Evolutionary conservation across 805 yeast genomes (phyloP), one percentile per base, ranked within the genome.

Genomic region (Priceomyces carsonii): DNA sequence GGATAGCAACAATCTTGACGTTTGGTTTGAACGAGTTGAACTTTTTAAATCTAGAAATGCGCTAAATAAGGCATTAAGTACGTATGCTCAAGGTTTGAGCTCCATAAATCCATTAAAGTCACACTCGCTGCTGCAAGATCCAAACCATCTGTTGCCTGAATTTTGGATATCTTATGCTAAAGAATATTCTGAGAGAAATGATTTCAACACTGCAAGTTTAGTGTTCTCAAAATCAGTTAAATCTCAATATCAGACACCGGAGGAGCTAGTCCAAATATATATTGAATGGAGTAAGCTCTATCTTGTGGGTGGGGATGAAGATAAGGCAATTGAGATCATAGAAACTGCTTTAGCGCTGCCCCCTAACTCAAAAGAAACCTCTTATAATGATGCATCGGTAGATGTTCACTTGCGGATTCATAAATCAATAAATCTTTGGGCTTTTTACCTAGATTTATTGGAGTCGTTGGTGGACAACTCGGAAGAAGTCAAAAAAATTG

Each of bases 251-350:
- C 71, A 64, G 17, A 59, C 70, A 10, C 60, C 78, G 0, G 75
- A 76, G 15, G 96, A 88, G 40, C 59, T 88, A 14, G 85, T 81
- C 2, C 73, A 72, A 3, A 56, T 90, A 5, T 85, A 88, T 75
- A 62, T 77, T n/a, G 73, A 71, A 12, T 90, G 96, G 96, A 69
- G 83, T 5, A 84, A 84, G 38, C 61, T 77, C 58, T 83, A 82
- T 40, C 48, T 85, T 19, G 61, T 72, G 16, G 58, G 63, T 12
- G 75, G 67, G 15, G 69, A 79, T 34, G 55, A 77, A 14, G 74
- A 69, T 1, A 57, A 55, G 13, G 63, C 77, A 0, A 32, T 69
- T 3, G 38, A 47, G 0, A 54, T 71, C 4, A 40, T 71, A 1
- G 63, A 65, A 39, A 45, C 46, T 14, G 60, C 71, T 0, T 42